A percentile compares a stretch with the other conserved stretches of the same genome.
These are phyloP conservation scores for Lyophyllum shimeji DNA, from an alignment of 768 basidiomycete genomes.

Conservation along the genomic window DNA sequence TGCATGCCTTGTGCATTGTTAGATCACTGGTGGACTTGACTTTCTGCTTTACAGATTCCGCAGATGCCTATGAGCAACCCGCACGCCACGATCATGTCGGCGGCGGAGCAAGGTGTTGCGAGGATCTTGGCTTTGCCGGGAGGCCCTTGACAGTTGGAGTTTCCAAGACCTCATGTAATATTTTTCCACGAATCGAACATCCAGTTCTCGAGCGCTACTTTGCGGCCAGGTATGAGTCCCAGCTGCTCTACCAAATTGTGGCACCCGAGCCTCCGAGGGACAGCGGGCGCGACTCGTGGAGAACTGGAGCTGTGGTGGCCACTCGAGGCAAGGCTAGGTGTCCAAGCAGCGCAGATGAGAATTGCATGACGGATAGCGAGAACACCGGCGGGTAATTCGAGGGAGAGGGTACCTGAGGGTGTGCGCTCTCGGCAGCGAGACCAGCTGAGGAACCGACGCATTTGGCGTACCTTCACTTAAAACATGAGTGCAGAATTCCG, in stretches of 20 bases:
- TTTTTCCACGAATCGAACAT: neutral
- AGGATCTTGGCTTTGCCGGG: conserved; percentile 55
- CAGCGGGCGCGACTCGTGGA: neutral
- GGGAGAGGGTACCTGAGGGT: neutral
- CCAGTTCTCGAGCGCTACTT: neutral
- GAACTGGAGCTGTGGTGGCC: neutral
- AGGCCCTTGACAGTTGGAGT: conserved; percentile 35
- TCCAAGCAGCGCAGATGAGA: neutral
- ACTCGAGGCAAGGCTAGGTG: neutral
- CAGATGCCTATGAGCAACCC: conserved; percentile 59
- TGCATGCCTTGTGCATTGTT: neutral
- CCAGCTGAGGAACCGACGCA: too few relatives aligned
- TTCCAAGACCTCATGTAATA: neutral
- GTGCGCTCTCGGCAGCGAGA: neutral
- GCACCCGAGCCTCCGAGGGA: conserved; percentile 4
- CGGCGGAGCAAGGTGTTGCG: conserved; percentile 55
- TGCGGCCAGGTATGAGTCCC: too few relatives aligned
- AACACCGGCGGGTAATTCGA: neutral
- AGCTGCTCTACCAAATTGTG: too few relatives aligned
- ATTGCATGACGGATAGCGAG: neutral
- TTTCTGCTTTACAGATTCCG: conserved; percentile 34
- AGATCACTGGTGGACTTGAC: neutral
- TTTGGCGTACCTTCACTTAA: too few relatives aligned
- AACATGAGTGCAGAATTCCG: too few relatives aligned
- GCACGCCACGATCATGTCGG: conserved; percentile 54